Evolutionary conservation across 2,329 filamentous ascomycete genomes (phyloP).

Genomic region (Lasiodiplodia sp.): DNA sequence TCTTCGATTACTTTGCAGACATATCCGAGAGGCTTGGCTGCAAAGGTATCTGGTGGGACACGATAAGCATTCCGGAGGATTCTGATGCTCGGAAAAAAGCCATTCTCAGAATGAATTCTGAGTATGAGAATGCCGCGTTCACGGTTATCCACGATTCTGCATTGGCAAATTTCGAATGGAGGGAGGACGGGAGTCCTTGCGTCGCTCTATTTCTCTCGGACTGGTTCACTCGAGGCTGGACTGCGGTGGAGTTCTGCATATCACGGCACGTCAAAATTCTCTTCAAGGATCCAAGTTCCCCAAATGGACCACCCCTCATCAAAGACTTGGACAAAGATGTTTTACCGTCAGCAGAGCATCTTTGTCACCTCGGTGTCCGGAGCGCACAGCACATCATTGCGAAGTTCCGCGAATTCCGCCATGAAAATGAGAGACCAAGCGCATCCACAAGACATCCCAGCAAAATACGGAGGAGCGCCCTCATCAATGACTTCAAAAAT

Average conservation of each 20-base stretch:
- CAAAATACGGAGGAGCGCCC: not conserved
- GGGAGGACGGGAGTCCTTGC: too few species aligned
- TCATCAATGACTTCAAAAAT: not conserved
- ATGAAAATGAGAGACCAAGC: not conserved
- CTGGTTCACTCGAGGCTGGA: too few species aligned
- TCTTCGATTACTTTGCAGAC: too few species aligned
- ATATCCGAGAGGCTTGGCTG: too few species aligned
- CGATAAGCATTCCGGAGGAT: too few species aligned
- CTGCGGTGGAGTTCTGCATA: too few species aligned
- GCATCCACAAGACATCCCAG: not conserved
- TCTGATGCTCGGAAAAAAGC: too few species aligned
- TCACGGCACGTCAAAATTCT: too few species aligned
- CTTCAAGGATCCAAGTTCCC: not conserved
- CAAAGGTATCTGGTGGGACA: too few species aligned
- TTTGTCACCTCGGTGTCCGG: not conserved
- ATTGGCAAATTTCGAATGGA: too few species aligned
- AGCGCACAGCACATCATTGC: not conserved
- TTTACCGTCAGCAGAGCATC: not conserved
- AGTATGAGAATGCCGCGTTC: not conserved
- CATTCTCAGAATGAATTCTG: not conserved
- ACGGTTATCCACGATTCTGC: too few species aligned
- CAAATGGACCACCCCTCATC: not conserved
- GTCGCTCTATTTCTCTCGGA: too few species aligned
- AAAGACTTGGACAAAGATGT: not conserved
- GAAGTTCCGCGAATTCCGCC: not conserved